phyloP scores from a whole-genome alignment of 305 asterid genomes.

The Vinca major region DNA sequence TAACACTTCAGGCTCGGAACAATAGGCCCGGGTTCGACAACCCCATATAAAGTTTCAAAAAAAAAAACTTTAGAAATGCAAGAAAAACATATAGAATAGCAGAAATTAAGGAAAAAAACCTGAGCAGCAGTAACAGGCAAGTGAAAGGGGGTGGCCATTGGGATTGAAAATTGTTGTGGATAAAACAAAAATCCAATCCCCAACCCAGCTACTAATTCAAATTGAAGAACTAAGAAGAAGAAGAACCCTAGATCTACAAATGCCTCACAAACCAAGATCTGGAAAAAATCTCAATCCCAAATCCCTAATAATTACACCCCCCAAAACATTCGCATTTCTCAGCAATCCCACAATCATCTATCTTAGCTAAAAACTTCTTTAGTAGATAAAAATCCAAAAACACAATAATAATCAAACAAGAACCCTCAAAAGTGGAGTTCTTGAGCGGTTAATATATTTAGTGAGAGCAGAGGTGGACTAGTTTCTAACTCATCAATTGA shows the following conservation, averaged over 20 bases:
- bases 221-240: slow-evolving; percentile 1
- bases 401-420: neutral
- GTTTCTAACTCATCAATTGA: too few species aligned
- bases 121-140: slow-evolving; percentile 89
- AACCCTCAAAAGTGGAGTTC: neutral
- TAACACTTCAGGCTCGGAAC: neutral
- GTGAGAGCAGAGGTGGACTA: too few species aligned
- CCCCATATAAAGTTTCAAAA: too few species aligned
- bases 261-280: slow-evolving; percentile 34
- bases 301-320: slow-evolving; percentile 17
- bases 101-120: slow-evolving; percentile 27
- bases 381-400: neutral
- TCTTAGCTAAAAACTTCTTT: neutral
- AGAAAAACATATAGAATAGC: neutral
- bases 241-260: slow-evolving; percentile 60
- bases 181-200: slow-evolving; percentile 19
- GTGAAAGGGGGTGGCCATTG: slow-evolving; percentile 73
- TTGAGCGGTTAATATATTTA: slow-evolving; percentile 6
- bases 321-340: slow-evolving; percentile 28
- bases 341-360: neutral
- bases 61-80: too few species aligned
- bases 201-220: slow-evolving; percentile 15
- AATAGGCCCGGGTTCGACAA: too few species aligned
- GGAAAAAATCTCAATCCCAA: slow-evolving; percentile 15
- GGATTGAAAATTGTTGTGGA: neutral